A percentile compares a stretch with the other conserved stretches of the same genome.
Conservation (phyloP, 1,139 yeast species). For the Diutina rugosa region DNA sequence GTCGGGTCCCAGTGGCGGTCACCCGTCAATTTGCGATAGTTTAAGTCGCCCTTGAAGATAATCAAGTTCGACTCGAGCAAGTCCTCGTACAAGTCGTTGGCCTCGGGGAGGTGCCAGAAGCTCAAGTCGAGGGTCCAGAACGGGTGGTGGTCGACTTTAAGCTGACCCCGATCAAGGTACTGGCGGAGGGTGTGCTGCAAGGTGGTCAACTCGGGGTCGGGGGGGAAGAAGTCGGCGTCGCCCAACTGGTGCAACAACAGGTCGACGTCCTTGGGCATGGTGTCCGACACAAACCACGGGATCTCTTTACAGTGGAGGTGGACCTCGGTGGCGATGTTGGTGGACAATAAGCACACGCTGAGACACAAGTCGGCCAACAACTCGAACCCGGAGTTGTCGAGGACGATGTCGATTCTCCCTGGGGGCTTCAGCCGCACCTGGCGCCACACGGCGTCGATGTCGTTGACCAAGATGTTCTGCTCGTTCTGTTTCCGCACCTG, state of each 20-base stretch:
- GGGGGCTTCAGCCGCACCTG: slow-evolving; percentile 15
- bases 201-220: slow-evolving; percentile 10
- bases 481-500: slow-evolving; percentile 77
- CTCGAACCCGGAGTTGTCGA: slow-evolving; percentile 95
- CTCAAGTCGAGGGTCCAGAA: slow-evolving; percentile 80
- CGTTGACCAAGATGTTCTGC: slow-evolving; percentile 71
- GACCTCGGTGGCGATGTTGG: slow-evolving; percentile 47
- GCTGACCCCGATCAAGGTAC: slow-evolving; percentile 36
- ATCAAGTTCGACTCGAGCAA: slow-evolving; percentile 46
- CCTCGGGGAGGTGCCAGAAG: slow-evolving; percentile 53
- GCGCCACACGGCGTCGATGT: slow-evolving; percentile 58
- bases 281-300: slow-evolving; percentile 98
- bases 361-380: slow-evolving; percentile 78
- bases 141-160: slow-evolving; percentile 48
- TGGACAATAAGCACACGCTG: slow-evolving; percentile 62
- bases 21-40: slow-evolving; percentile 86
- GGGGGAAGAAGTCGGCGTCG: slow-evolving; percentile 39
- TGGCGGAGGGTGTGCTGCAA: slow-evolving; percentile 37
- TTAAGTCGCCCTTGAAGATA: slow-evolving; percentile 89
- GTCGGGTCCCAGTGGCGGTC: slow-evolving; percentile 83
- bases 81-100: slow-evolving; percentile 30
- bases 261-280: slow-evolving; percentile 69
- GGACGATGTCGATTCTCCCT: slow-evolving; percentile 62
- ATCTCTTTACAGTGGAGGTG: slow-evolving; percentile 79
- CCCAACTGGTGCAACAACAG: slow-evolving; percentile 45